phyloP scores from a whole-genome alignment of 805 yeast species.

The Starmerella roubikii region DNA sequence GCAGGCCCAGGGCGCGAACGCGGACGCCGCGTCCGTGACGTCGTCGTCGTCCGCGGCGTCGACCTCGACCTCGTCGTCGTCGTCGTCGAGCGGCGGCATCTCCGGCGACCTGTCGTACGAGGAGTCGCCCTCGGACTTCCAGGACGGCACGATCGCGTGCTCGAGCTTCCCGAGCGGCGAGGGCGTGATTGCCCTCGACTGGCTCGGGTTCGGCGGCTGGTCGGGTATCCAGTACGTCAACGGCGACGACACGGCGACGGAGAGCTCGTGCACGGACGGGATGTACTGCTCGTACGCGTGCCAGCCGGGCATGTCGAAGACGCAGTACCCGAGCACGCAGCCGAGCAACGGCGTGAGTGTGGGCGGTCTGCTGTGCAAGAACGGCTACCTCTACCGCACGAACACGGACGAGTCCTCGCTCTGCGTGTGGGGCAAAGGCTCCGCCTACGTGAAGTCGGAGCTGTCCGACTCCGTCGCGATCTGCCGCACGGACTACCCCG shows the following conservation, averaged over 20 bases:
- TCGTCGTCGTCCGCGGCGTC: slow-evolving; percentile 25
- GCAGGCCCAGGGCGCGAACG: slow-evolving; percentile 12
- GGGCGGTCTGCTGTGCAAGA: slow-evolving; percentile 82
- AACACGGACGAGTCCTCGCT: slow-evolving; percentile 52
- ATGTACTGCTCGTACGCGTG: slow-evolving; percentile 95
- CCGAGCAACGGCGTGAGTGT: slow-evolving; percentile 81
- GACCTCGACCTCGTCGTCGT: slow-evolving; percentile 27
- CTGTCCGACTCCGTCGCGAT: slow-evolving; percentile 59
- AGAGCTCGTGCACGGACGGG: slow-evolving; percentile 65
- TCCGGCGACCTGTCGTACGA: slow-evolving; percentile 48
- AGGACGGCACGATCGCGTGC: slow-evolving; percentile 62
- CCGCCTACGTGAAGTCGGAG: slow-evolving; percentile 57
- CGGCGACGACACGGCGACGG: slow-evolving; percentile 47
- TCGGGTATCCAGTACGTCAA: slow-evolving; percentile 52
- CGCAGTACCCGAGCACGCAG: slow-evolving; percentile 89
- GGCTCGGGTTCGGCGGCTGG: slow-evolving; percentile 70
- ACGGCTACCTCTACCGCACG: slow-evolving; percentile 73
- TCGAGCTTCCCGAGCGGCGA: slow-evolving; percentile 61
- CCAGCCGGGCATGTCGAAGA: slow-evolving; percentile 97
- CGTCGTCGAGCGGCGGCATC: slow-evolving; percentile 23
- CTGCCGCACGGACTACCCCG: slow-evolving; percentile 98
- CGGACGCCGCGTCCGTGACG: no score
- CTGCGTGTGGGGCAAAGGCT: slow-evolving; percentile 74
- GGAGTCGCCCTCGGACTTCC: slow-evolving; percentile 48
- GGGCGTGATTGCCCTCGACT: slow-evolving; percentile 67